Base-by-base conservation (phyloP, 2,329 filamentous ascomycete genomes). In the Phaeosphaeria sp. region DNA sequence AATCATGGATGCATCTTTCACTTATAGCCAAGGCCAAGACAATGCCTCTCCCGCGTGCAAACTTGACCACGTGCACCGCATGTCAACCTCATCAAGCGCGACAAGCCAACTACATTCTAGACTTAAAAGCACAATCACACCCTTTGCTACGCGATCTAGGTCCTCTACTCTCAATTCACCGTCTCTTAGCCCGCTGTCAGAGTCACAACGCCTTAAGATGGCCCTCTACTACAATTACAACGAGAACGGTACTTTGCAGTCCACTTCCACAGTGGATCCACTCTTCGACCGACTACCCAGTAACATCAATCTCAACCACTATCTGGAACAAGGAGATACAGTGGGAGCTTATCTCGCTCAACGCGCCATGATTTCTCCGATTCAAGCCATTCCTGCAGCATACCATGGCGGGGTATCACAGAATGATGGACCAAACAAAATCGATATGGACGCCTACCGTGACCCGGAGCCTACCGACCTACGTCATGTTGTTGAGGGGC, bases 301-400 rank as follows among this genome's bases (percentile, higher is more conserved):
- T 13, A 18, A 15, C 13, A 18, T 42, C 18, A 20, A 49, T 17
- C 9, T 42, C 17, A 11, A 30, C 15, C 15, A 25, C 36, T 50
- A 50, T 11, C 20, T 41, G 10, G 11, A 50, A 17, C 30, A 18
- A 25, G 59, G 49, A 41, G 59, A 64, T 36, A 22, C 50, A 25
- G 59, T 62, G 20, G 61, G 61, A 52, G 59, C 61, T 22, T 62
- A 54, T 33, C 50, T 64, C 10, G 54, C 61, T 22, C 46, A 27
- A 15, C 52, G 59, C 18, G 27, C 30, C 7, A 46, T 48, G 10
- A 7, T 10, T 2, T 47, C 62, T 46, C 53, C 44, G 50, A 46
- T 44, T 39, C 25, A 22, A 25, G 30, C 15, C 15, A 9, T 15
- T 11, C n/a, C 27, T 13, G 25, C 11, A 15, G 4, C 13, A n/a